These are phyloP conservation scores for Aspergillus spinulosporus DNA, from an alignment of 2,329 filamentous ascomycete species.

Conservation along the genomic window DNA sequence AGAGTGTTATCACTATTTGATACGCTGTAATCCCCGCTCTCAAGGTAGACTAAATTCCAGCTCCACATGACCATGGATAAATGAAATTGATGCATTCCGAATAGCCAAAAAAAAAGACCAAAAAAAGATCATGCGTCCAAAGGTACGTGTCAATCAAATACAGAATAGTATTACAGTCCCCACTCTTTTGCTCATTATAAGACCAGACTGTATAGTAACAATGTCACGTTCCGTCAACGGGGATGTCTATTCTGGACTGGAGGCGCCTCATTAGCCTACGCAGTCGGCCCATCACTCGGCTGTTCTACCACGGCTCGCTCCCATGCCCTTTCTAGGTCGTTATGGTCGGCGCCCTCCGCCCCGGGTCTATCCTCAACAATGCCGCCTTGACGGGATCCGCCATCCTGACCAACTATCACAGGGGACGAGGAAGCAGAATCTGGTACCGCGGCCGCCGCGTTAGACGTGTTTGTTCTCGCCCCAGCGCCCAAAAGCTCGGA, in stretches of 20 bases:
- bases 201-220: slow-evolving; percentile 2
- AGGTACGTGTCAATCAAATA: too few relatives aligned
- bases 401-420: slow-evolving; percentile 25
- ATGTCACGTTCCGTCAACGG: not conserved
- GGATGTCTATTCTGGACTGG: not conserved
- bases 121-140: too few relatives aligned
- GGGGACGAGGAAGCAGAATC: slow-evolving; percentile 24
- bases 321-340: slow-evolving; percentile 39
- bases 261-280: slow-evolving; percentile 1
- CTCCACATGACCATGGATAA: too few relatives aligned
- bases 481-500: slow-evolving; percentile 32
- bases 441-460: slow-evolving; percentile 12
- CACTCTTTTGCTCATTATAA: too few relatives aligned
- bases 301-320: slow-evolving; percentile 38
- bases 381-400: not conserved
- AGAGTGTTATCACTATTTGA: too few relatives aligned
- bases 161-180: too few relatives aligned
- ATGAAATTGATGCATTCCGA: too few relatives aligned
- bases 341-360: slow-evolving; percentile 22
- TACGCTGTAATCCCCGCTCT: too few relatives aligned
- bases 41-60: too few relatives aligned
- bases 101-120: too few relatives aligned
- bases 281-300: slow-evolving; percentile 7
- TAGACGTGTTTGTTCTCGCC: slow-evolving; percentile 17
- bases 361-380: not conserved